Conservation (phyloP, 2,329 filamentous ascomycete species). For the Gnomoniopsis smithogilvyi region DNA sequence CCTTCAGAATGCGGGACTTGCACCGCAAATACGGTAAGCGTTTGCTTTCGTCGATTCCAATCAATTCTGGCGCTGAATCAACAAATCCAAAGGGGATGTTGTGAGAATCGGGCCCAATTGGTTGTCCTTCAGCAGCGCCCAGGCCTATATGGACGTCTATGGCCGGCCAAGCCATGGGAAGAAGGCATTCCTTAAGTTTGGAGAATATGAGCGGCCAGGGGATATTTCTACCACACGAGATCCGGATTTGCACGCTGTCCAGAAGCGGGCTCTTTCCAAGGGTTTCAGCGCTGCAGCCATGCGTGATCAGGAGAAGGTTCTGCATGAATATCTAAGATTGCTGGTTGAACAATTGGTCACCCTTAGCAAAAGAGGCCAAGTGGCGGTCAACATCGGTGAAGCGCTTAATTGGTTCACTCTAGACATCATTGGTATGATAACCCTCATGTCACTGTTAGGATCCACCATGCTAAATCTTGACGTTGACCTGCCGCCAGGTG, state of each 20-base stretch:
- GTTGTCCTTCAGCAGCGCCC: not conserved
- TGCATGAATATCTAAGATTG: not conserved
- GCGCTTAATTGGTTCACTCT: not conserved
- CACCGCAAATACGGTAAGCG: not conserved
- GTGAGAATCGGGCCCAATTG: not conserved
- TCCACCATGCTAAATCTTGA: not conserved
- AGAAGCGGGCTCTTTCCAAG: not conserved
- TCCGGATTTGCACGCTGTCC: not conserved
- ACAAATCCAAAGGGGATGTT: not conserved
- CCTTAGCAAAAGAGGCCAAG: not conserved
- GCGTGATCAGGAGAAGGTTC: not conserved
- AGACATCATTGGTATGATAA: not conserved
- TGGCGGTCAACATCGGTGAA: not conserved
- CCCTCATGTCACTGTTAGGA: not conserved
- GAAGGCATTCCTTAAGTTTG: not conserved
- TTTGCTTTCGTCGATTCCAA: not conserved
- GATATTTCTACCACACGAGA: not conserved
- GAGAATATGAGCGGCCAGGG: not conserved
- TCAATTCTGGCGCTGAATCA: not conserved
- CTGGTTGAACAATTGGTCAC: not conserved
- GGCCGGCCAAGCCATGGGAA: not conserved
- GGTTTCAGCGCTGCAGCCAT: not conserved
- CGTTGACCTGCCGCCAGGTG: not conserved
- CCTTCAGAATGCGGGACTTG: not conserved
- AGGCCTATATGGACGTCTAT: not conserved